Percentiles rank a stretch among this genome's conserved stretches.
Evolutionary conservation across 208 protist genomes (phyloP).

Genomic region (Trichomonas tenax): DNA sequence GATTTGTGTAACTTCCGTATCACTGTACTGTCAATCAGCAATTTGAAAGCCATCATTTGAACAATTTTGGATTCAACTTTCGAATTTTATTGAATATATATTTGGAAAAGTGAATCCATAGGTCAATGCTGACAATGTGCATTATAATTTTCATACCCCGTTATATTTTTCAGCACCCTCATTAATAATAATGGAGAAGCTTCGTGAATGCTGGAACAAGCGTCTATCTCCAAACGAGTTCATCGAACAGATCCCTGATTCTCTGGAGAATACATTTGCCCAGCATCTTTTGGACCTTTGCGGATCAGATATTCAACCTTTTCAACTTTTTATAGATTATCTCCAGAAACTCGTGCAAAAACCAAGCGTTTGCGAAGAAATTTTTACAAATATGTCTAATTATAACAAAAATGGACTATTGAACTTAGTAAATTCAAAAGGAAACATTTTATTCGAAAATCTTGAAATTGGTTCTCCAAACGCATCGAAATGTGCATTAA

Average conservation of each 20-base stretch:
- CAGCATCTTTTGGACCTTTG: background rate
- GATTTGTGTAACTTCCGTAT: no score
- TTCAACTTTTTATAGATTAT: background rate
- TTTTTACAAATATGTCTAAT: background rate
- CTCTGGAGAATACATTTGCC: background rate
- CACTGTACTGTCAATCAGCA: no score
- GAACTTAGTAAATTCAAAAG: background rate
- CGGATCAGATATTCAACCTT: background rate
- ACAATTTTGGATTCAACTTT: no score
- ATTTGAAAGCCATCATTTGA: no score
- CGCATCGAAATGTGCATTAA: background rate
- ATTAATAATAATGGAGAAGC: background rate
- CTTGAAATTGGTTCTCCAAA: background rate
- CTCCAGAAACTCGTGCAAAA: background rate
- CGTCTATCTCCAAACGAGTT: background rate
- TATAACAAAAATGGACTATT: background rate
- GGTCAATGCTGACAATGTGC: no score
- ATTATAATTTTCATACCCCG: no score
- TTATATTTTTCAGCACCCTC: no score
- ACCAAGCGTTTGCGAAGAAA: background rate
- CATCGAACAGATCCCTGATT: background rate
- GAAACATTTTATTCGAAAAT: background rate
- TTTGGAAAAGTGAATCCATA: no score
- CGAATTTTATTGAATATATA: no score
- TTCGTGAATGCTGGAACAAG: background rate